These are phyloP conservation scores for Corylus heterophylla DNA, from an alignment of 306 rosid genomes.

Conservation along the genomic window DNA sequence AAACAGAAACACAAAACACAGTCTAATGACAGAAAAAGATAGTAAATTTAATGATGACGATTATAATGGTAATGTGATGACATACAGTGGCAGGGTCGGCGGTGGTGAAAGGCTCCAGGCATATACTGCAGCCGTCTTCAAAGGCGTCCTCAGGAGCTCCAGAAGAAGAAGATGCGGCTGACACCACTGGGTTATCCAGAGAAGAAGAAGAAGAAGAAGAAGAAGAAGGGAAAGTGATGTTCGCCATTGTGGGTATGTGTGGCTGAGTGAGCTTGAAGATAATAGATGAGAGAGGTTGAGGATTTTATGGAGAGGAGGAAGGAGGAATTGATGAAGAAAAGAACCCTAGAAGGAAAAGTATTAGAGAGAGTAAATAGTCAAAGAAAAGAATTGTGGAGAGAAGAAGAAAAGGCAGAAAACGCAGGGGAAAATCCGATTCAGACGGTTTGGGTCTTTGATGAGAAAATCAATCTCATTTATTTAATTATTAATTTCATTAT, in stretches of 20 bases:
- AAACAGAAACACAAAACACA: not conserved
- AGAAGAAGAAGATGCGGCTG: conserved; percentile 44
- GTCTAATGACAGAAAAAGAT: not conserved
- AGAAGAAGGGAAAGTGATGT: conserved; percentile 34
- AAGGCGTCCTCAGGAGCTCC: conserved; percentile 43
- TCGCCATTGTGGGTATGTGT: conserved; percentile 35
- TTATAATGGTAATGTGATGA: not conserved
- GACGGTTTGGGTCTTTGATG: conserved; percentile 41
- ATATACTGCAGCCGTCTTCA: conserved; percentile 85
- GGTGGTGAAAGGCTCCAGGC: conserved; percentile 68
- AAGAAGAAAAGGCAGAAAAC: conserved; percentile 28
- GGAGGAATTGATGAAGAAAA: conserved; percentile 29
- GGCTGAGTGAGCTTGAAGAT: conserved; percentile 9
- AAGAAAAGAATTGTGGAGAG: conserved; percentile 35
- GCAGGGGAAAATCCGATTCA: conserved; percentile 57
- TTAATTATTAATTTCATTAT: not conserved
- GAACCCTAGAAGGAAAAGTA: conserved; percentile 46
- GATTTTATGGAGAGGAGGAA: conserved; percentile 5
- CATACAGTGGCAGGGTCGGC: conserved; percentile 79
- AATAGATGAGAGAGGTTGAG: not conserved
- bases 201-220: conserved; percentile 23
- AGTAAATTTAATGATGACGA: not conserved
- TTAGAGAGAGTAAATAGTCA: conserved; percentile 33
- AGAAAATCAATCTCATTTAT: conserved; percentile 47
- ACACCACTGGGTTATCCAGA: conserved; percentile 27